phyloP scores from a whole-genome alignment of 352 stramenopile genomes.

The Pythium diclinum region DNA sequence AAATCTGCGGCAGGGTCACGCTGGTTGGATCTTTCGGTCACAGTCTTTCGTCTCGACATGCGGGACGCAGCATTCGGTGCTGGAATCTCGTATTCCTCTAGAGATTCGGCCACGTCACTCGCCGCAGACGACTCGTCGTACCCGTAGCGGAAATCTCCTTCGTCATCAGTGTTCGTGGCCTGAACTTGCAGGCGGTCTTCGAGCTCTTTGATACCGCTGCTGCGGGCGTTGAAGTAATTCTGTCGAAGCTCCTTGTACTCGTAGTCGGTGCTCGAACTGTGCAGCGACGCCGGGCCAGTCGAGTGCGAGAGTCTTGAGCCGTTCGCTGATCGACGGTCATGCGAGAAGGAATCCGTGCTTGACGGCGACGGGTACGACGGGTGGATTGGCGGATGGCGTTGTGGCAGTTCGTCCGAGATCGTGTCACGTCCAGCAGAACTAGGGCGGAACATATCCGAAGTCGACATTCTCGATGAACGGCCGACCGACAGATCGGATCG shows the following conservation, averaged over 20 bases:
- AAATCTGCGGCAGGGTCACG: constrained; percentile 32
- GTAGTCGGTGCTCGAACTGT: background rate
- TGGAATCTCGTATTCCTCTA: constrained; percentile 26
- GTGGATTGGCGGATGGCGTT: background rate
- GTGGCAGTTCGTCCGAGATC: constrained; percentile 7
- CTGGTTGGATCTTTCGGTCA: background rate
- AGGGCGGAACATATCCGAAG: constrained; percentile 1
- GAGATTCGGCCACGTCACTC: constrained; percentile 20
- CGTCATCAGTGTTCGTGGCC: constrained; percentile 15
- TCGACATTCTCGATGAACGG: constrained; percentile 16
- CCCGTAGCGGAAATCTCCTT: constrained; percentile 28
- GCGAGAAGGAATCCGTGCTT: constrained; percentile 18
- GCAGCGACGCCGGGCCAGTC: background rate
- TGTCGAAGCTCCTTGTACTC: constrained; percentile 23
- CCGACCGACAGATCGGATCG: constrained; percentile 31
- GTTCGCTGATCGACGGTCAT: constrained; percentile 6
- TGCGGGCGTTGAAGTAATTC: constrained; percentile 30
- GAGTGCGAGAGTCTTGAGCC: constrained; percentile 1
- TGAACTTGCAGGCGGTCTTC: constrained; percentile 18
- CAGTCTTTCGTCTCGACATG: constrained; percentile 8
- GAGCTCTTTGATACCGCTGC: constrained; percentile 27
- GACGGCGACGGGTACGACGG: constrained; percentile 18
- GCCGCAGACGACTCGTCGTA: constrained; percentile 18
- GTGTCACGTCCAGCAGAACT: constrained; percentile 6
- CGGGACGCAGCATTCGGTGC: constrained; percentile 1